Evolutionary conservation across 495 filamentous ascomycete species (phyloP).

Genomic region (Aspergillus carlsbadensis): DNA sequence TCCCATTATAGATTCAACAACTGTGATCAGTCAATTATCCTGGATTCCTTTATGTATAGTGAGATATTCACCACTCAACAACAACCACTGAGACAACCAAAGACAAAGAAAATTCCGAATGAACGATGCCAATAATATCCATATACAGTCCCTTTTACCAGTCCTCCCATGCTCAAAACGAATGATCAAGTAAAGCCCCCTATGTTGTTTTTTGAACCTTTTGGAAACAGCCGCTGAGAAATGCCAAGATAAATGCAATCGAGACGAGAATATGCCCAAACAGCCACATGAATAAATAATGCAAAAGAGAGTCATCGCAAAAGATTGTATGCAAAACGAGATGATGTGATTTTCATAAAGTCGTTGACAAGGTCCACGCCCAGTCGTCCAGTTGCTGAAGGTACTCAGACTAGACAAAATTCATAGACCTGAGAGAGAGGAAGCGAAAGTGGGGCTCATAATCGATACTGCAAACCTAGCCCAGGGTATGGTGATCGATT

Average conservation of each 20-base stretch:
- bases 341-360: conserved; percentile 19
- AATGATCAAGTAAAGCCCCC: conserved; percentile 16
- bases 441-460: not conserved
- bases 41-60: conserved; percentile 13
- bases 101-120: conserved; percentile 16
- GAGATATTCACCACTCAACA: conserved; percentile 1
- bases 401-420: not conserved
- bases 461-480: not conserved
- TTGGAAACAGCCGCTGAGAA: conserved; percentile 38
- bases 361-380: conserved; percentile 21
- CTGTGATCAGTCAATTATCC: not conserved
- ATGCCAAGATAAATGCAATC: conserved; percentile 36
- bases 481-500: not conserved
- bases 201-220: conserved; percentile 19
- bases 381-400: conserved; percentile 9
- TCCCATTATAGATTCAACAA: not conserved
- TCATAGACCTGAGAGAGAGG: not conserved
- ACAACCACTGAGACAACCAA: conserved; percentile 4
- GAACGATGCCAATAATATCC: conserved; percentile 20
- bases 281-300: not conserved
- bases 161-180: conserved; percentile 21
- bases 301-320: conserved; percentile 12
- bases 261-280: conserved; percentile 9
- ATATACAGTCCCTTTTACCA: conserved; percentile 22
- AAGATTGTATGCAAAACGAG: conserved; percentile 6